Evolutionary conservation across 306 rosid genomes (phyloP), one percentile per base, ranked within the genome.

Genomic region (Hippophae tibetana): DNA sequence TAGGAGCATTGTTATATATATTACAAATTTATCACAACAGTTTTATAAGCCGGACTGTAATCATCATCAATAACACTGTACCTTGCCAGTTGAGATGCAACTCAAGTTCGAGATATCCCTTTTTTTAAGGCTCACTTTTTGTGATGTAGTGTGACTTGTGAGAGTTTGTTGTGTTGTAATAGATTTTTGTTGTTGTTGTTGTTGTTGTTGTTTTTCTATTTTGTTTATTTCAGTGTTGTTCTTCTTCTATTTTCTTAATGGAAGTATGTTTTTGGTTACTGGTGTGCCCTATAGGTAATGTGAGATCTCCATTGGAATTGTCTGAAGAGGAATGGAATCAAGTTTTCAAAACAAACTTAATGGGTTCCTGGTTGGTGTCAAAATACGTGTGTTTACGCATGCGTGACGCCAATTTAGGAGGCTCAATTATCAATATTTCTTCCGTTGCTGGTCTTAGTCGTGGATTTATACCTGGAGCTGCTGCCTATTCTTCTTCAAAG

Each of bases 351-450:
- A 90, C 90, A 7, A 90, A 90, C 77, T 12, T 86, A 40, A 84
- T 60, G 0, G 95, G 97, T 9, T 56, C 81, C 12, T 90, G 95
- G 94, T 68, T 86, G 69, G 90, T 90, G 45, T 84, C 95, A 43
- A 86, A 82, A 26, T 73, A 63, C 54, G 82, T 82, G 9, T 64
- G 82, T 74, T 54, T 73, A 57, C 81, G 18, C 52, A 86, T 90
- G 94, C 58, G 79, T 43, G 83, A 78, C 43, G 62, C 85, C 1
- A 47, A 63, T 25, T 47, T 23, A 6, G 77, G 82, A 67, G 94
- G 97, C n/a, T 74, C 94, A 46, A 68, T 86, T 51, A 82, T 90
- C 67, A 90, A 86, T 54, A 76, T 90, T 43, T 60, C 94, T 64
- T 90, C 97, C 12, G 68, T 84, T 50, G 65, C 78, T 46, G 90